Conservation (phyloP, 2,329 filamentous ascomycete genomes). For the Neonectria punicea region DNA sequence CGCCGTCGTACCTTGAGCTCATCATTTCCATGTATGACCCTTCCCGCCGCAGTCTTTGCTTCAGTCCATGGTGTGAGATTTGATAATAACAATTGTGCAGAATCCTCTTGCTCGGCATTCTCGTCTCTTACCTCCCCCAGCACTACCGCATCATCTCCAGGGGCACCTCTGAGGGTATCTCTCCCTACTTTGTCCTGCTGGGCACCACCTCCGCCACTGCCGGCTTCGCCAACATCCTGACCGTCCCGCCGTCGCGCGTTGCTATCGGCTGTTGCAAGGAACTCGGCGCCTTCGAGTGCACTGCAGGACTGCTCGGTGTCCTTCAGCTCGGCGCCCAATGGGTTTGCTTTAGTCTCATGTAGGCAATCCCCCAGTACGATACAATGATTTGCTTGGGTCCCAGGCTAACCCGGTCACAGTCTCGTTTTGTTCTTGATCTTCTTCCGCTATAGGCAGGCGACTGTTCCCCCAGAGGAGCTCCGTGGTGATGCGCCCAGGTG, state of each 20-base stretch:
- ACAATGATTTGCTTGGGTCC: not conserved
- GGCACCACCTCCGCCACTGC: conserved; percentile 90
- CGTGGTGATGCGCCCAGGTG: conserved; percentile 70
- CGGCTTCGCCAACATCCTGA: conserved; percentile 91
- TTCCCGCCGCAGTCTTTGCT: not conserved
- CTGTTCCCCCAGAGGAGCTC: conserved; percentile 60
- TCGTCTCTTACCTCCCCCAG: conserved; percentile 94
- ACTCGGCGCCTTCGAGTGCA: conserved; percentile 83
- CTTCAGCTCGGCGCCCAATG: conserved; percentile 92
- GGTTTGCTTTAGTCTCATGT: conserved; percentile 94
- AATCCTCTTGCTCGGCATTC: conserved; percentile 85
- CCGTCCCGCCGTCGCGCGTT: conserved; percentile 81
- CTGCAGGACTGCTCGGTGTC: conserved; percentile 86
- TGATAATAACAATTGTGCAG: conserved; percentile 46
- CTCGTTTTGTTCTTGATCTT: conserved; percentile 94
- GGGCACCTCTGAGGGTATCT: conserved; percentile 91
- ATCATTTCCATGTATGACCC: conserved; percentile 64
- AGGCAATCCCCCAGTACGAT: conserved; percentile 47
- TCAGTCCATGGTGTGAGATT: conserved; percentile 4
- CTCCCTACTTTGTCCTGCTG: conserved; percentile 94
- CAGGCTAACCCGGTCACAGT: conserved; percentile 56
- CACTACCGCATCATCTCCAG: conserved; percentile 90
- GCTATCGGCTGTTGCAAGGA: conserved; percentile 89
- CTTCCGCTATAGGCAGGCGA: conserved; percentile 75
- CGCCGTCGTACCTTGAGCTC: conserved; percentile 65